Conservation (phyloP, 805 yeast genomes). For the Kurtzmaniella fragi region DNA sequence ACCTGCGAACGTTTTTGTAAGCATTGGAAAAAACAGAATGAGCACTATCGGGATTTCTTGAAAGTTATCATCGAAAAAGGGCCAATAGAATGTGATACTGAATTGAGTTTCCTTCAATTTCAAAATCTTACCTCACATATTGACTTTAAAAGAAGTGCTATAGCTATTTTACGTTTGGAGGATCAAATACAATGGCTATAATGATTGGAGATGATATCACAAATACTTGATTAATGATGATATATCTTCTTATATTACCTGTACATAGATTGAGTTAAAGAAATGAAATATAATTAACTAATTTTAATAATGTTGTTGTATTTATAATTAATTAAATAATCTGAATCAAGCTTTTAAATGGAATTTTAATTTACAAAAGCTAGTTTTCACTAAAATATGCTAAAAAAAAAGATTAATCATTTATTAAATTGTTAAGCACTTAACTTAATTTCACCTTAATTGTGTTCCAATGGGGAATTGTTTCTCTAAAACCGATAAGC, state of each 20-base stretch:
- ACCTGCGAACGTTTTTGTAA: constrained; percentile 25
- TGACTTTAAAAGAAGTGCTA: constrained; percentile 19
- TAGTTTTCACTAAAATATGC: constrained; percentile 1
- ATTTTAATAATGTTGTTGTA: too few species aligned
- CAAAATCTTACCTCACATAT: constrained; percentile 21
- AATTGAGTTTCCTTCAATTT: constrained; percentile 19
- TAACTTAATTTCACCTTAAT: too few species aligned
- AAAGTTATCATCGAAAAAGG: constrained; percentile 16
- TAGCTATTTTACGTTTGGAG: constrained; percentile 7
- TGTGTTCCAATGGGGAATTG: constrained; percentile 24
- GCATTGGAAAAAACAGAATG: constrained; percentile 25
- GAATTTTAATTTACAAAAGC: not conserved
- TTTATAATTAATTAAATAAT: too few species aligned
- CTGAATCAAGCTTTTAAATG: not conserved
- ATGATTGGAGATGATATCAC: too few species aligned
- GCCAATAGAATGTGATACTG: constrained; percentile 10
- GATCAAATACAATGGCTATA: not conserved
- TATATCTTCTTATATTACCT: too few species aligned
- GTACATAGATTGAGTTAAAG: too few species aligned
- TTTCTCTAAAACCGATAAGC: constrained; percentile 12
- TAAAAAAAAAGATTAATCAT: too few species aligned
- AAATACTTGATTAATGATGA: too few species aligned
- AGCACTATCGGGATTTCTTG: constrained; percentile 14
- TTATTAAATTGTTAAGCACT: too few species aligned
- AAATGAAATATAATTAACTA: too few species aligned